phyloP scores from a whole-genome alignment of 2,329 filamentous ascomycete species.

The Fusarium nodosum region DNA sequence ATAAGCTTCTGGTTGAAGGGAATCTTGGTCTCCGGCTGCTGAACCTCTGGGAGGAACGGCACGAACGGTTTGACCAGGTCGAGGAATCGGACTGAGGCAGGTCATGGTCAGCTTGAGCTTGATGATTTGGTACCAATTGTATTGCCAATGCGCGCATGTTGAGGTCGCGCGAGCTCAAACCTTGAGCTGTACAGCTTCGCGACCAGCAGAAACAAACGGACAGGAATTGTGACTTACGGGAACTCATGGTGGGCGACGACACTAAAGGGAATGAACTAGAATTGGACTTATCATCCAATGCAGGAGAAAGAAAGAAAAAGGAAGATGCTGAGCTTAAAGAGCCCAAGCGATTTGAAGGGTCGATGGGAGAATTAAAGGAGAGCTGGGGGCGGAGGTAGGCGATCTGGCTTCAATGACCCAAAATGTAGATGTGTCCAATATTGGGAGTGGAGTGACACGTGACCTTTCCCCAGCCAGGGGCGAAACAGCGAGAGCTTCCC shows the following conservation, averaged over 20 bases:
- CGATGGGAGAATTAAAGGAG: conserved; percentile 55
- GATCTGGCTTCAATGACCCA: conserved; percentile 61
- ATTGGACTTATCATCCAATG: conserved; percentile 59
- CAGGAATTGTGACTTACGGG: conserved; percentile 61
- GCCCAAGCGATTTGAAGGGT: conserved; percentile 55
- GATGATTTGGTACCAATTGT: conserved; percentile 20
- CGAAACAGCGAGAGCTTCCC: conserved; percentile 26
- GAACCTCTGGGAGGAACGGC: conserved; percentile 99
- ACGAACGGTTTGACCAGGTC: conserved; percentile 99
- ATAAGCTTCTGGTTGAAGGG: conserved; percentile 99
- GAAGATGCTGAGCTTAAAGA: conserved; percentile 56
- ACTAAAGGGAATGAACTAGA: conserved; percentile 54
- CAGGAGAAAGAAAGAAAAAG: conserved; percentile 53
- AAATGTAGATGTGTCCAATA: conserved; percentile 63
- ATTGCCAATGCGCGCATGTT: conserved; percentile 48
- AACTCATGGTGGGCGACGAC: conserved; percentile 66
- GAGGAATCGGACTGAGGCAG: conserved; percentile 88
- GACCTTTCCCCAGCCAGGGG: conserved; percentile 46
- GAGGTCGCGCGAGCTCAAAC: conserved; percentile 38
- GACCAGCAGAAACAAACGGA: conserved; percentile 22
- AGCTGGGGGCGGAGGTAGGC: conserved; percentile 55
- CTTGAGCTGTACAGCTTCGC: conserved; percentile 32
- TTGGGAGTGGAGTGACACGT: conserved; percentile 55
- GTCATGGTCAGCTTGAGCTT: conserved; percentile 48
- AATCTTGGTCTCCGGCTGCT: conserved; percentile 97